Evolutionary conservation across 345 rosid species (phyloP), one percentile per base, ranked within the genome.

Genomic region (Eutrema yunnanense): DNA sequence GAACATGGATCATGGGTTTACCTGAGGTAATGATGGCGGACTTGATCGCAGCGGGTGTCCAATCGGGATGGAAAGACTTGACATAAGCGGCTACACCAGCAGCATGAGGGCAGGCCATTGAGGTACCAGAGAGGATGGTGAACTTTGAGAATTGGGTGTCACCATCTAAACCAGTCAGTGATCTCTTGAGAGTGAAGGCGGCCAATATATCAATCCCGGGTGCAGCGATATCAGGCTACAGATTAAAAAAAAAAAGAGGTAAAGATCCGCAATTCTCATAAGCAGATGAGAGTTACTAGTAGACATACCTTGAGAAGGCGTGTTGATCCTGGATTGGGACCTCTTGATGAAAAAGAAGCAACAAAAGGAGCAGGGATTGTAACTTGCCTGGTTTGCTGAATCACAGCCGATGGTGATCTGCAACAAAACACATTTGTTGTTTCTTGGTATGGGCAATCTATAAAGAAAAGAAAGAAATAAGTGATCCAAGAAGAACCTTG

Each of bases 1-100:
- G 12, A 27, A 49, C 22, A 4, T 8, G 8, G 41, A 7, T 22
- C 33, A 19, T 19, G 22, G 22, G 22, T 19, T 19, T 0, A 92
- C 98, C 96, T 79, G 98, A 84, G 63, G 98, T 90, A 30, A 93
- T 77, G 79, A 93, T 88, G 62, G 98, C 96, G 12, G 98, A 92
- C 82, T 85, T 92, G 76, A 92, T 88, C 0, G 97, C 92, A 1
- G 98, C 91, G 0, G 94, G 81, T 0, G 84, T 57, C 98, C 98
- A 90, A 34, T 73, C 84, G 0, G 95, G 92, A 67, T 94, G 97
- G 72, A 94, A 94, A 33, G 98, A 94, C 81, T 90, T 94, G 40
- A 93, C 79, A 10, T 93, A 93, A 62, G 98, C 97, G 11, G 91
- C 97, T 1, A 78, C 86, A 1, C 97, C 98, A 3, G 97, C 92